Base-by-base conservation (phyloP, 2,329 filamentous ascomycete genomes). In the Aspergillus unguis region DNA sequence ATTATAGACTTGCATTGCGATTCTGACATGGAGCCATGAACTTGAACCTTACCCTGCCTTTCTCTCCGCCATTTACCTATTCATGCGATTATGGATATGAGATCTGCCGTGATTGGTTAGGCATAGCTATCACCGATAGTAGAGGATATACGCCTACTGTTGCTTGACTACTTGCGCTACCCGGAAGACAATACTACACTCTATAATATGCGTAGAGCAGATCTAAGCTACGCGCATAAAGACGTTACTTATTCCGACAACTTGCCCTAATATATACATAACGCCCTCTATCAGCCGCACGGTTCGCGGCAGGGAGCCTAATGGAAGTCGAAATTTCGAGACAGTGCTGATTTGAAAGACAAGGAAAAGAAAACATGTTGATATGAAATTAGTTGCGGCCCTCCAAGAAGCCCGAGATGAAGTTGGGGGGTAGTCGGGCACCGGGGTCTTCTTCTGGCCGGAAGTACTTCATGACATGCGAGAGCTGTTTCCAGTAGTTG, bases 401-500 rank as follows among this genome's bases (percentile, higher is more conserved):
- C 88, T 97, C 90, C 66, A 99, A 79, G 79, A 99, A 99, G 45
- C 90, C 90, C 64, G 85, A 82, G 77, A 99, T 95, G 77, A 99
- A 99, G 78, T 84, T 94, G 65, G 84, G 84, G 36, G 92, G 92
- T 75, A 96, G 76, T 71, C 84, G 85, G 64, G 83, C 80, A 62
- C 79, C 90, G 72, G 80, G 87, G 72, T 84, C 90, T 79, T 85
- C 90, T 74, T 97, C 92, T 65, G 85, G 82, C 70, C 92, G 85
- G 82, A 97, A 99, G 76, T 96, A 99, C 66, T 94, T 91, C 83
- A 99, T 90, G 63, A 99, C 83, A 73, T 99, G 94, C 59, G 88
- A 88, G 57, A 92, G 81, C 76, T 99, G 94, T 77, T 96, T 96
- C 94, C 94, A 99, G 81, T 88, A 99, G 79, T 99, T 99, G 80